Conservation (phyloP, 768 basidiomycete genomes). For the Trametes meyenii region DNA sequence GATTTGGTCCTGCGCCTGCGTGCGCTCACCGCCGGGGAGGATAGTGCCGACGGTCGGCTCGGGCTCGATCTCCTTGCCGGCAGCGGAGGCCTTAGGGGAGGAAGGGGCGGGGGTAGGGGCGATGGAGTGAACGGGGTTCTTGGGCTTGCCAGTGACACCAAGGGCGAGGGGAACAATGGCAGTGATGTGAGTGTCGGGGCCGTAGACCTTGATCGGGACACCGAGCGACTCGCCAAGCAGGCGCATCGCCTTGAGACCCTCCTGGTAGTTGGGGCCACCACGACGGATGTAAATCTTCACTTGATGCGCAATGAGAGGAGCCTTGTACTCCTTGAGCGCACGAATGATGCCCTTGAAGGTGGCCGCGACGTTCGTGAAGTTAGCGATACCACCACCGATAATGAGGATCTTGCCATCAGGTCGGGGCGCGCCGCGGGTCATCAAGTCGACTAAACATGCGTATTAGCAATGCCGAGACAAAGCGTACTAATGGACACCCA, state of each 20-base stretch:
- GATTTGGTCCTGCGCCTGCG: slow-evolving; percentile 86
- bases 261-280: slow-evolving; percentile 99
- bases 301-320: slow-evolving; percentile 75
- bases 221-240: slow-evolving; percentile 96
- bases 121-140: slow-evolving; percentile 38
- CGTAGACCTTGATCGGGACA: slow-evolving; percentile 95
- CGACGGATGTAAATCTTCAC: slow-evolving; percentile 98
- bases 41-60: slow-evolving; percentile 62
- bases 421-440: slow-evolving; percentile 85
- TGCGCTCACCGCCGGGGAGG: slow-evolving; percentile 76
- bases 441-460: slow-evolving; percentile 73
- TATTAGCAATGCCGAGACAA: slow-evolving; percentile 10
- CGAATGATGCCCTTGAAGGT: slow-evolving; percentile 99
- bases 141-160: slow-evolving; percentile 67
- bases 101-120: slow-evolving; percentile 52
- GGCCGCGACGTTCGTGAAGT: slow-evolving; percentile 99
- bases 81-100: slow-evolving; percentile 40
- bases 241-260: slow-evolving; percentile 97
- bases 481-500: slow-evolving; percentile 41
- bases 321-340: slow-evolving; percentile 92
- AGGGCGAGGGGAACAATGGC: slow-evolving; percentile 99
- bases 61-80: slow-evolving; percentile 39
- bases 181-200: slow-evolving; percentile 98
- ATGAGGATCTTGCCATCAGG: slow-evolving; percentile 96
- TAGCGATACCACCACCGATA: slow-evolving; percentile 99